Base-by-base conservation (phyloP, 177 flowering plant species). In the Tripterygium wilfordii region DNA sequence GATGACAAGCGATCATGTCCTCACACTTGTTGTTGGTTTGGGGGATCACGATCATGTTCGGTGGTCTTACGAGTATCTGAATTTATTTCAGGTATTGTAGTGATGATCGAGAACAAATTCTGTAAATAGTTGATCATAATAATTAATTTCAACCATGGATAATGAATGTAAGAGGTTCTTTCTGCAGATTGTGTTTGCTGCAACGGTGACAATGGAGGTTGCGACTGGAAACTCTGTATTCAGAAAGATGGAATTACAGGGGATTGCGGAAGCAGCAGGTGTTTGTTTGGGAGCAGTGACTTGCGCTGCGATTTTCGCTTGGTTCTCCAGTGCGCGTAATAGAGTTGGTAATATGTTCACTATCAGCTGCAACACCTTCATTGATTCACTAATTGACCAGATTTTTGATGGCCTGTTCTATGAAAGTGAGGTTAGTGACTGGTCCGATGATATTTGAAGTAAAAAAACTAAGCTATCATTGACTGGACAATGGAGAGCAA, bases 401-500 rank as follows among this genome's bases (percentile, higher is more conserved):
- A 68, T 90, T n/a, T 61, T 90, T 5, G 96, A 86, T 47, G 94
- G 97, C 12, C 49, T 90, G 56, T 90, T 90, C 60, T 86, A 75
- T 23, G 95, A 82, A 33, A 42, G 38, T n/a, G 85, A 84, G 5
- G 48, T 53, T 27, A 61, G 51, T 22, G 86, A 87, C 27, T 79
- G 85, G 84, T 62, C 80, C 0, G 82, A 79, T 49, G 88, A 86
- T 1, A 52, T 62, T n/a, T 74, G 49, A 68, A 40, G 14, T 22
- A 21, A 9, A 1, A 7, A 30, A 12, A 30, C 33, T 30, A 30
- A 7, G 7, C 12, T 12, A 12, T 12, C 33, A 12, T 6, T 7
- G 7, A 30, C 8, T 30, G 33, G 33, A 30, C 7, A 6, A 6
- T 30, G 12, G 33, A 30, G 33, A 30, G 33, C 33, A 30, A 30